Evolutionary conservation across 2,329 filamentous ascomycete genomes (phyloP).

Genomic region (Talaromyces sp.): DNA sequence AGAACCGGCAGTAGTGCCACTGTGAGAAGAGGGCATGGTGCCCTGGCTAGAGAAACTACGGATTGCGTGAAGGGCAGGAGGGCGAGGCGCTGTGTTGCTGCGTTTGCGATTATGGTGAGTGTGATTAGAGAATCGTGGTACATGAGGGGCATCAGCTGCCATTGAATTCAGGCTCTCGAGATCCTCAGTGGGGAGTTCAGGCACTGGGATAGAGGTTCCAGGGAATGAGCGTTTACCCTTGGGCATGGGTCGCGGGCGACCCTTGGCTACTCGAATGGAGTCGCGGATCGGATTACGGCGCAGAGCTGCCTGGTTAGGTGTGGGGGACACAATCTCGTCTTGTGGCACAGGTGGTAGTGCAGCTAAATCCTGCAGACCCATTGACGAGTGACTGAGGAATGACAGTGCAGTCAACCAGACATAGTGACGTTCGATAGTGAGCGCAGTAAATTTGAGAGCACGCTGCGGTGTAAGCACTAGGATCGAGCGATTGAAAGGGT

Average conservation of each 20-base stretch:
- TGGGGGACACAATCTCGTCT: conserved; percentile 36
- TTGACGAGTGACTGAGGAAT: conserved; percentile 87
- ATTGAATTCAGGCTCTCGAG: conserved; percentile 32
- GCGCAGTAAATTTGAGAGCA: conserved; percentile 91
- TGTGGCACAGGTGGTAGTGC: conserved; percentile 58
- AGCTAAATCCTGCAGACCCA: conserved; percentile 75
- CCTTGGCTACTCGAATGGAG: conserved; percentile 86
- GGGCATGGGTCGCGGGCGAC: conserved; percentile 55
- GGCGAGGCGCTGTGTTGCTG: conserved; percentile 80
- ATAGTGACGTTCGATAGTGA: conserved; percentile 82
- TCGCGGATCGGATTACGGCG: conserved; percentile 72
- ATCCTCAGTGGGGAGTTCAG: conserved; percentile 35
- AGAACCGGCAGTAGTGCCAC: conserved; percentile 60
- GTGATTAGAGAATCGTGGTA: conserved; percentile 62
- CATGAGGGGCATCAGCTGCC: conserved; percentile 54
- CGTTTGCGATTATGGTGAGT: conserved; percentile 83
- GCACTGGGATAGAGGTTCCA: conserved; percentile 31
- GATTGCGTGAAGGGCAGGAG: conserved; percentile 60
- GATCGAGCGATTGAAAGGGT: conserved; percentile 87
- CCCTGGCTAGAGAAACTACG: conserved; percentile 69
- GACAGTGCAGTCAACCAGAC: conserved; percentile 93
- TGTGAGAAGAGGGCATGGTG: conserved; percentile 47
- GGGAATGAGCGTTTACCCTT: conserved; percentile 46
- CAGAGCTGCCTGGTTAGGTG: conserved; percentile 52
- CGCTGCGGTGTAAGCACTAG: conserved; percentile 90